phyloP scores from a whole-genome alignment of 352 stramenopile species.

The Lagenidium giganteum region DNA sequence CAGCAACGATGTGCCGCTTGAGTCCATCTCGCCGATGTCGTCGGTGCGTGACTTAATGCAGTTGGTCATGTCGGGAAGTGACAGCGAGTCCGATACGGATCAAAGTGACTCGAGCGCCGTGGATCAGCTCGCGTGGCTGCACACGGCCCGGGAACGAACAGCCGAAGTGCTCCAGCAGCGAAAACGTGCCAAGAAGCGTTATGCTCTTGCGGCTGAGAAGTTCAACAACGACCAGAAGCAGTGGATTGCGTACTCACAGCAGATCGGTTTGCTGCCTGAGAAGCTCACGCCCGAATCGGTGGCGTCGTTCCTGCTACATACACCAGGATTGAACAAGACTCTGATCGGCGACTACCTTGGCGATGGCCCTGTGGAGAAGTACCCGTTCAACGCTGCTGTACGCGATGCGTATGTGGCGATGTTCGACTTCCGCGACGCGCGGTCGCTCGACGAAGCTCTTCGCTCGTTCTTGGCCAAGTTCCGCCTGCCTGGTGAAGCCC shows the following conservation, averaged over 20 bases:
- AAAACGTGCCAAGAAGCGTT: constrained; percentile 85
- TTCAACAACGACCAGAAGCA: constrained; percentile 93
- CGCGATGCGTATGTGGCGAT: constrained; percentile 81
- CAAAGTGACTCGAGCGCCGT: constrained; percentile 26
- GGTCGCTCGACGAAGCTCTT: constrained; percentile 84
- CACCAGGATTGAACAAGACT: constrained; percentile 86
- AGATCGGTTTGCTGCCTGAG: constrained; percentile 77
- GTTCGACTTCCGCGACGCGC: constrained; percentile 90
- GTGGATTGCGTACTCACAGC: constrained; percentile 82
- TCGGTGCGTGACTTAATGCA: constrained; percentile 73
- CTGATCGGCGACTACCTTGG: constrained; percentile 94
- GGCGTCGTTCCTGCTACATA: constrained; percentile 91
- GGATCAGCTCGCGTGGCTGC: constrained; percentile 61
- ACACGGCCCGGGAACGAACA: constrained; percentile 69
- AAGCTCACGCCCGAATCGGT: constrained; percentile 74
- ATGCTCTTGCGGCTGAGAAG: constrained; percentile 79
- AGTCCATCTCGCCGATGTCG: constrained; percentile 70
- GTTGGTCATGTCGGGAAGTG: constrained; percentile 58
- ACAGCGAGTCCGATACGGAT: constrained; percentile 59
- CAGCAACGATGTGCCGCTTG: constrained; percentile 37
- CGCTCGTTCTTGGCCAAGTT: constrained; percentile 92
- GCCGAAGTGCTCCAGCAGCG: constrained; percentile 82
- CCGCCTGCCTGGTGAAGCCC: constrained; percentile 93
- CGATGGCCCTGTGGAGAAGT: constrained; percentile 92
- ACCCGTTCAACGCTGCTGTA: constrained; percentile 91